Percentiles rank a stretch among this genome's conserved stretches.
Evolutionary conservation across 2,329 filamentous ascomycete species (phyloP).

Genomic region (Tricladium varicosporioides): DNA sequence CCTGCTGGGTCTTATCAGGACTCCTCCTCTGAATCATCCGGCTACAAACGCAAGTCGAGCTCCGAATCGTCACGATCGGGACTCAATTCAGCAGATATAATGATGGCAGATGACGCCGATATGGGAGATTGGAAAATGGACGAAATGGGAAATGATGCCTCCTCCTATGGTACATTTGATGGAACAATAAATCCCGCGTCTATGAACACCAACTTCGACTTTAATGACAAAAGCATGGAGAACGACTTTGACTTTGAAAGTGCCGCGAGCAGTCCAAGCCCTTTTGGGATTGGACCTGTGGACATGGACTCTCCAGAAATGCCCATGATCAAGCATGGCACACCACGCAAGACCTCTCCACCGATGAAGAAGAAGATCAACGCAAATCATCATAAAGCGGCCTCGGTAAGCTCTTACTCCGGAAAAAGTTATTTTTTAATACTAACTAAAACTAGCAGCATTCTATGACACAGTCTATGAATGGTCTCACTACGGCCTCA

Average conservation of each 20-base stretch:
- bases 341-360: constrained; percentile 26
- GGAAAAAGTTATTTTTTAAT: constrained; percentile 9
- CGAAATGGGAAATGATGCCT: constrained; percentile 40
- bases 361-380: constrained; percentile 26
- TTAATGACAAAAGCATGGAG: constrained; percentile 46
- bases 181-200: constrained; percentile 38
- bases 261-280: constrained; percentile 55
- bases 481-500: constrained; percentile 47
- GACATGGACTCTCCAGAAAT: constrained; percentile 43
- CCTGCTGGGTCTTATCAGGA: constrained; percentile 44
- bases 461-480: constrained; percentile 50
- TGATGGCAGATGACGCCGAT: constrained; percentile 43
- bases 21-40: constrained; percentile 52
- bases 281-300: constrained; percentile 24
- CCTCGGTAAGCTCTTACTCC: constrained; percentile 39
- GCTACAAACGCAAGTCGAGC: constrained; percentile 47
- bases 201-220: constrained; percentile 35
- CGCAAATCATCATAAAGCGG: constrained; percentile 39
- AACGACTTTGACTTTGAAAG: constrained; percentile 57
- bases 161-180: constrained; percentile 37
- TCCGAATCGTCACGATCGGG: constrained; percentile 46
- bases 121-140: constrained; percentile 44
- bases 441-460: constrained; percentile 45
- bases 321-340: constrained; percentile 40
- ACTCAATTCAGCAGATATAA: constrained; percentile 40